Evolutionary conservation across 306 rosid species (phyloP), one percentile per base, ranked within the genome.

Genomic region (Vicia sativa): DNA sequence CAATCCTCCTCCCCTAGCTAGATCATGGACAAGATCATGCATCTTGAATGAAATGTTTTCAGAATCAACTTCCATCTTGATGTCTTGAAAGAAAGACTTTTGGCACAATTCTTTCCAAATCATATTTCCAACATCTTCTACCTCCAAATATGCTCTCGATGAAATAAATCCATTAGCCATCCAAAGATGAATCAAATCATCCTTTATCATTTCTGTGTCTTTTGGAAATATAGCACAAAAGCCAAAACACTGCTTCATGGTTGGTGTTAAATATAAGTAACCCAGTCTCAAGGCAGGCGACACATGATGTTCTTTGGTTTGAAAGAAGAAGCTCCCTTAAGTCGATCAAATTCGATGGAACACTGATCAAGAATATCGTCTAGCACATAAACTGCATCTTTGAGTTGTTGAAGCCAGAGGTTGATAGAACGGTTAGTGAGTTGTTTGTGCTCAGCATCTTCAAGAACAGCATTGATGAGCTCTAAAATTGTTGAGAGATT

Each of bases 81-180:
- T 18, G 49, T 61, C 49, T 61, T 61, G 66, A 29, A 61, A 61
- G 11, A 61, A 61, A 18, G 66, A 61, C 4, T 61, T 61, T 38
- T 61, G 66, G 48, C 11, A 16, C 48, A 61, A 19, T 37, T 61
- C 48, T 38, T 38, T 61, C 66, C 66, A 61, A 11, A 61, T 14
- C 66, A 61, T 61, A 38, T 61, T 61, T 11, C 66, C 66, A 61
- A 61, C 67, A 11, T 38, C 49, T 61, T 61, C 66, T 9, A 60
- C 66, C 44, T 58, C 64, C 43, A 58, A 8, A 4, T 58, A 31
- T 31, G 8, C 23, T 26, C 48, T 60, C 1, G 66, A 61, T 11
- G 49, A 61, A 11, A 61, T 61, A 19, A 61, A 61, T 11, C 67
- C 49, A 61, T 61, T 61, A 18, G 67, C 67, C 67, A 61, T 38